phyloP scores from a whole-genome alignment of 495 filamentous ascomycete species.

The Aspergillus egyptiacus region DNA sequence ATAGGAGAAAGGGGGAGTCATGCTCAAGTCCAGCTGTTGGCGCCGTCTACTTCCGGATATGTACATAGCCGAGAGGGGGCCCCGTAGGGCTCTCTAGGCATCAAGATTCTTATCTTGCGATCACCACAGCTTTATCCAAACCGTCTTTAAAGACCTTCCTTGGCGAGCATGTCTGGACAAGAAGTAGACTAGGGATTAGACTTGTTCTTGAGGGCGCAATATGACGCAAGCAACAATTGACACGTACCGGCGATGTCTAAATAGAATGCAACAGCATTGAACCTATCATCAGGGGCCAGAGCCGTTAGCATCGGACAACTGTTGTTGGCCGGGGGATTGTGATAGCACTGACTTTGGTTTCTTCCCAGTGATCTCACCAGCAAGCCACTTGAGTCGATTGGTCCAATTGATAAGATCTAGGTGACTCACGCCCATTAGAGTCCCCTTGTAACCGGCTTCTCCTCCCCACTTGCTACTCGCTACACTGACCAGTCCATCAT shows the following conservation, averaged over 20 bases:
- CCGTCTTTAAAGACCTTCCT: slow-evolving; percentile 30
- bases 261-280: slow-evolving; percentile 95
- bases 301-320: slow-evolving; percentile 1
- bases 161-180: slow-evolving; percentile 33
- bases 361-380: slow-evolving; percentile 61
- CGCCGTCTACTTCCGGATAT: neutral
- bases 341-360: slow-evolving; percentile 52
- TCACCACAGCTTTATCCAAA: neutral
- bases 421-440: slow-evolving; percentile 81
- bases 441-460: slow-evolving; percentile 67
- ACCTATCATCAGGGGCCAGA: slow-evolving; percentile 45
- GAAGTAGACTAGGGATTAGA: slow-evolving; percentile 8
- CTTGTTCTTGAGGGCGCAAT: neutral
- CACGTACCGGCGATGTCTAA: slow-evolving; percentile 71
- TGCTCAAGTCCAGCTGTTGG: neutral
- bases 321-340: neutral
- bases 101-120: slow-evolving; percentile 13
- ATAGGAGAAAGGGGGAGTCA: neutral
- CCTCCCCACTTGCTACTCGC: slow-evolving; percentile 80
- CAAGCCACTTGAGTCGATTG: slow-evolving; percentile 68
- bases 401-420: slow-evolving; percentile 96
- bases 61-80: slow-evolving; percentile 1
- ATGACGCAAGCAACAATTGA: slow-evolving; percentile 1
- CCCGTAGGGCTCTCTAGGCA: slow-evolving; percentile 17
- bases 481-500: slow-evolving; percentile 92